phyloP scores from a whole-genome alignment of 345 rosid genomes.

The Aquilaria sinensis region DNA sequence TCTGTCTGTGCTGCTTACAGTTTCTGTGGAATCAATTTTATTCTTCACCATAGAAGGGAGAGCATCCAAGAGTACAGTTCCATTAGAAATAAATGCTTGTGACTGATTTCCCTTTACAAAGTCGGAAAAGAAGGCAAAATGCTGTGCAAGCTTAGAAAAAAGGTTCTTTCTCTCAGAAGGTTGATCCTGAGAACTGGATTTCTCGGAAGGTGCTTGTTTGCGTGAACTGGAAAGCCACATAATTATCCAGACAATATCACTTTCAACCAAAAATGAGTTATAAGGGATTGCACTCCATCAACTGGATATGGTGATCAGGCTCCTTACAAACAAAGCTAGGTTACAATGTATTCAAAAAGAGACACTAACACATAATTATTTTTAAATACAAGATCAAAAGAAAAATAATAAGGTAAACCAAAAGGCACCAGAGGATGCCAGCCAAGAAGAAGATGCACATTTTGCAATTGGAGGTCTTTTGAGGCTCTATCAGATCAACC shows the following conservation, averaged over 20 bases:
- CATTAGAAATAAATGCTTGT: constrained; percentile 24
- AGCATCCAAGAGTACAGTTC: constrained; percentile 18
- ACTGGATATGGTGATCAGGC: no score
- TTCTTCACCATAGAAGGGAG: constrained; percentile 12
- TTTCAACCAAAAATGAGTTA: no score
- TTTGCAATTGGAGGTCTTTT: no score
- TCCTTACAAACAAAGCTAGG: no score
- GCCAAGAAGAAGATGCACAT: no score
- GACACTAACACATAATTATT: no score
- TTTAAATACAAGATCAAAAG: no score
- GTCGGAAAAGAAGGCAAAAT: constrained; percentile 56
- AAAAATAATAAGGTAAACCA: no score
- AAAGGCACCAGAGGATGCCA: no score
- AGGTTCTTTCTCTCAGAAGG: constrained; percentile 37
- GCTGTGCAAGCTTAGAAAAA: constrained; percentile 56
- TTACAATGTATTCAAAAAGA: no score
- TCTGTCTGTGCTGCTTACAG: constrained; percentile 15
- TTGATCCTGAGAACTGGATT: constrained; percentile 19
- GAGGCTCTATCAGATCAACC: no score
- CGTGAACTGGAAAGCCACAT: constrained; percentile 35
- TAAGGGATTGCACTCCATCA: no score
- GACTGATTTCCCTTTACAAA: constrained; percentile 35
- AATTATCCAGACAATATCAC: not conserved
- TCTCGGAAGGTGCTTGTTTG: constrained; percentile 25
- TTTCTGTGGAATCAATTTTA: constrained; percentile 17